Evolutionary conservation across 208 protist species (phyloP).

Genomic region (Wallacemonas rigidus): DNA sequence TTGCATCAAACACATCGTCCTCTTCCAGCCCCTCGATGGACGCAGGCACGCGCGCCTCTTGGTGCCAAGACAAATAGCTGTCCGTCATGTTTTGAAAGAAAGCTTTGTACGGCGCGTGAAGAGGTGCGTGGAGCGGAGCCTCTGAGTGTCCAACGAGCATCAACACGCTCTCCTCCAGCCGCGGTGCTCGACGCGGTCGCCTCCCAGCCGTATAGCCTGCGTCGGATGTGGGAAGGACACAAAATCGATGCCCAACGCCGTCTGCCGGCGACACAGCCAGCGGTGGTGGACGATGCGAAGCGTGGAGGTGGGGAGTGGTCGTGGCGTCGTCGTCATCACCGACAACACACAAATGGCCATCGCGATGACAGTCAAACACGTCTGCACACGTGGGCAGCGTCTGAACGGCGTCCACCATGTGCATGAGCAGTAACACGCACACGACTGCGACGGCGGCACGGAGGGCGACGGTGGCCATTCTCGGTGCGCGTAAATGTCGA

Average conservation of each 20-base stretch:
- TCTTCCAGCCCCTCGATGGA: neutral
- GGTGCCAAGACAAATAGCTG: constrained; percentile 11
- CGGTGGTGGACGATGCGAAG: neutral
- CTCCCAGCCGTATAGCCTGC: neutral
- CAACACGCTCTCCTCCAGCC: constrained; percentile 15
- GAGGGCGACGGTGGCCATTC: too few species aligned
- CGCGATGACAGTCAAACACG: constrained; percentile 3
- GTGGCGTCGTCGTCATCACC: neutral
- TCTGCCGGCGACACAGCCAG: neutral
- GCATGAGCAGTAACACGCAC: neutral
- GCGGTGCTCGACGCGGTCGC: neutral
- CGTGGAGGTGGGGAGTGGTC: neutral
- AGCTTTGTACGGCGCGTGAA: constrained; percentile 10
- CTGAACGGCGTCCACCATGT: neutral
- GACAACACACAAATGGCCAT: neutral
- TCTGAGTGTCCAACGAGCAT: constrained; percentile 34
- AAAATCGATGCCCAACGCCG: neutral
- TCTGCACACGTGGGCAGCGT: constrained; percentile 6
- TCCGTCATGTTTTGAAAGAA: constrained; percentile 13
- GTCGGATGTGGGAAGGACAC: neutral
- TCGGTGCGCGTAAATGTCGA: too few species aligned
- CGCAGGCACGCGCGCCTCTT: neutral
- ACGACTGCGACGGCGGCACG: neutral
- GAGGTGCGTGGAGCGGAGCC: constrained; percentile 22
- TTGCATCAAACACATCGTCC: neutral